These are phyloP conservation scores for Helichrysum umbraculigerum DNA, from an alignment of 129 eudicot genomes.

Conservation along the genomic window DNA sequence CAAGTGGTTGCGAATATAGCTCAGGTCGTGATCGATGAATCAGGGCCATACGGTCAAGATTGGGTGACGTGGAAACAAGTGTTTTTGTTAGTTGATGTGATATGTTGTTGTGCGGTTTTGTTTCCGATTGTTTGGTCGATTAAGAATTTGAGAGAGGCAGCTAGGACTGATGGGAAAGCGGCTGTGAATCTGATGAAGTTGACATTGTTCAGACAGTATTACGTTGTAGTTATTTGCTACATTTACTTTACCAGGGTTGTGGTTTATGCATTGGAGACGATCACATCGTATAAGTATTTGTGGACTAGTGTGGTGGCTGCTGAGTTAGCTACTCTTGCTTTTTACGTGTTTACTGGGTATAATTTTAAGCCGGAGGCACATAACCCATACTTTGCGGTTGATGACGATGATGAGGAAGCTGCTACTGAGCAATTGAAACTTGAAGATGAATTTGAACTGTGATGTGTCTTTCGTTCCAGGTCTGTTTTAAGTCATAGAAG, in stretches of 20 bases:
- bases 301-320: constrained; percentile 81
- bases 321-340: constrained; percentile 79
- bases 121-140: constrained; percentile 95
- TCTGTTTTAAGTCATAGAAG: constrained; percentile 36
- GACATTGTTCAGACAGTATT: constrained; percentile 73
- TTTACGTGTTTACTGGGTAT: constrained; percentile 68
- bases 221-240: constrained; percentile 79
- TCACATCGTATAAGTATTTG: constrained; percentile 62
- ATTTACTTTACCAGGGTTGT: constrained; percentile 81
- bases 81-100: constrained; percentile 71
- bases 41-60: constrained; percentile 72
- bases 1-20: constrained; percentile 86
- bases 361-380: constrained; percentile 79
- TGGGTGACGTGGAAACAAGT: constrained; percentile 88
- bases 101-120: constrained; percentile 80
- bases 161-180: constrained; percentile 83
- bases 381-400: constrained; percentile 73
- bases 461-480: constrained; percentile 30
- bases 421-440: constrained; percentile 75
- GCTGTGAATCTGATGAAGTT: constrained; percentile 85
- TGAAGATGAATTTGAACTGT: constrained; percentile 83
- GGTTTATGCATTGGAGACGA: constrained; percentile 76
- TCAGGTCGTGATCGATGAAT: constrained; percentile 70
- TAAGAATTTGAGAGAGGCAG: constrained; percentile 76
- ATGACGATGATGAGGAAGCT: constrained; percentile 94